Conservation (phyloP, 169 alveolate genomes). For the Cryptosporidium baileyi region DNA sequence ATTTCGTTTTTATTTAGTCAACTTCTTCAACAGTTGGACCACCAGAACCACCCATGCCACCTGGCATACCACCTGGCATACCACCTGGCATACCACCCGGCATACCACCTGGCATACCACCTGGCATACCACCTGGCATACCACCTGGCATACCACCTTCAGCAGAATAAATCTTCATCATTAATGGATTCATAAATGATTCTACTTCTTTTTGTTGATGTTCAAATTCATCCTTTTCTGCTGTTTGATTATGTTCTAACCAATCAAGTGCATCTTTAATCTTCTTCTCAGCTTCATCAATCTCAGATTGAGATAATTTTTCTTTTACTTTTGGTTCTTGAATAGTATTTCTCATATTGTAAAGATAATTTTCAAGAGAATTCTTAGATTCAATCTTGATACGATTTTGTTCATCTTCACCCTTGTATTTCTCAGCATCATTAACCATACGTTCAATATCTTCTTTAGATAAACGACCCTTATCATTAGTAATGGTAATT, state of each 20-base stretch:
- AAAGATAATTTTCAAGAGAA: conserved; percentile 91
- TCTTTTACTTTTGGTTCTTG: conserved; percentile 91
- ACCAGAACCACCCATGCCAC: conserved; percentile 76
- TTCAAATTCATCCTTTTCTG: conserved; percentile 92
- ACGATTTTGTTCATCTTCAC: conserved; percentile 91
- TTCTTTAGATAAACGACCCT: conserved; percentile 92
- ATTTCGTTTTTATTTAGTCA: conserved; percentile 74
- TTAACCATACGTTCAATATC: conserved; percentile 95
- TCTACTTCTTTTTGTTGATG: conserved; percentile 95
- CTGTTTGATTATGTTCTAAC: conserved; percentile 93
- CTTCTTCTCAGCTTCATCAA: conserved; percentile 82
- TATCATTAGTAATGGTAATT: conserved; percentile 95
- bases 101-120: conserved; percentile 90
- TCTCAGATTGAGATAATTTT: conserved; percentile 90
- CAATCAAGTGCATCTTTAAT: conserved; percentile 91
- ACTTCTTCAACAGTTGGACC: conserved; percentile 94
- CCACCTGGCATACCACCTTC: conserved; percentile 90
- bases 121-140: conserved; percentile 88
- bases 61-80: conserved; percentile 76
- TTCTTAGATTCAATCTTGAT: conserved; percentile 92
- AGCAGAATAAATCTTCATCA: conserved; percentile 90
- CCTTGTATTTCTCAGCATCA: conserved; percentile 96
- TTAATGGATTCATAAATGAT: conserved; percentile 92
- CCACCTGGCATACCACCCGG: conserved; percentile 80
- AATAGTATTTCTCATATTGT: conserved; percentile 90